phyloP scores from a whole-genome alignment of 2,329 filamentous ascomycete genomes.

The Claviceps digitariae region DNA sequence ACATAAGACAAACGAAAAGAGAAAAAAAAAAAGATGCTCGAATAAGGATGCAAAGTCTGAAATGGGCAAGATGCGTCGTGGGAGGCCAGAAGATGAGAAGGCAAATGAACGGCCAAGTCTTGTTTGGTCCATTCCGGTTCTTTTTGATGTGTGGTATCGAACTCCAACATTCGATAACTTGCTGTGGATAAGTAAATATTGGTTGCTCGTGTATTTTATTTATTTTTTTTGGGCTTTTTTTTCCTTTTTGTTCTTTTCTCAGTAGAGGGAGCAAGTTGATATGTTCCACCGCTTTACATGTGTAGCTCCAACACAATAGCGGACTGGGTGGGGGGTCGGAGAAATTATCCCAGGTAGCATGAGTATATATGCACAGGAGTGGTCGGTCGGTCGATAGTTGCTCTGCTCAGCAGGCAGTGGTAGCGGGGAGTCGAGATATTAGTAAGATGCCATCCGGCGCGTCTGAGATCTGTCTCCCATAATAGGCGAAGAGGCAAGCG shows the following conservation, averaged over 20 bases:
- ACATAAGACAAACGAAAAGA: too few species aligned
- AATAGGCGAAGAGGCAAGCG: conserved; percentile 32
- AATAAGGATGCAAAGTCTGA: conserved; percentile 1
- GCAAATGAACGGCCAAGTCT: neutral
- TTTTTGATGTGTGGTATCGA: neutral
- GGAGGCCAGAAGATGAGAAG: neutral
- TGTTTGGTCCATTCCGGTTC: neutral
- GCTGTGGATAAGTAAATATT: neutral
- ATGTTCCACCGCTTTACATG: neutral
- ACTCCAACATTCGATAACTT: neutral
- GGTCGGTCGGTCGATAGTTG: conserved; percentile 7
- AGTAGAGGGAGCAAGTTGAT: neutral
- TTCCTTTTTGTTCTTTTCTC: neutral
- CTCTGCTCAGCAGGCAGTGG: conserved; percentile 15
- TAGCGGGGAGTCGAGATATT: conserved; percentile 15
- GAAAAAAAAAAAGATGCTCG: neutral
- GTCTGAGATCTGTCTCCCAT: conserved; percentile 36
- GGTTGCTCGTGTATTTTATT: neutral
- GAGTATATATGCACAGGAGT: conserved; percentile 9
- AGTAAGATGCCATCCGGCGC: conserved; percentile 53
- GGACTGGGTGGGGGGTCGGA: neutral
- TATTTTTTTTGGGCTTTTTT: neutral
- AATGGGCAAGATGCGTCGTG: neutral
- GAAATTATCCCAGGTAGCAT: conserved; percentile 10
- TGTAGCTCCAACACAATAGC: conserved; percentile 1